Evolutionary conservation across 2,329 filamentous ascomycete species (phyloP).

Genomic region (Macrophomina tecta): DNA sequence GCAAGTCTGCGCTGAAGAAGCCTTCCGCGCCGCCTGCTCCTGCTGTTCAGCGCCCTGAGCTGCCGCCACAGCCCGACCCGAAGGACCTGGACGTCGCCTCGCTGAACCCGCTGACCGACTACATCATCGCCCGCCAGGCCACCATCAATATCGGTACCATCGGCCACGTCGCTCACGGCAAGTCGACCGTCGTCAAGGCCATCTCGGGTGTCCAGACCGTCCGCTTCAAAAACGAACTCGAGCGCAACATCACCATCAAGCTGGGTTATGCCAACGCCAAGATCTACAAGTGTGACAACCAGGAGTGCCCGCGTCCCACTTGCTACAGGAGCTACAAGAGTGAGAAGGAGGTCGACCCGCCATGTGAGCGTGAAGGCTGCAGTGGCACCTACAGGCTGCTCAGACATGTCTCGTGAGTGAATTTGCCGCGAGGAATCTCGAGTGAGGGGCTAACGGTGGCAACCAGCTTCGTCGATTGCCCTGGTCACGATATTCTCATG

Average conservation of each 20-base stretch:
- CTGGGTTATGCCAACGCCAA: constrained; percentile 99
- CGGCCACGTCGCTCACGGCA: constrained; percentile 97
- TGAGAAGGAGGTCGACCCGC: constrained; percentile 97
- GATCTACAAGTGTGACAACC: constrained; percentile 97
- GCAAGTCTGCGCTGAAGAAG: constrained; percentile 88
- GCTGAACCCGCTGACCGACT: constrained; percentile 85
- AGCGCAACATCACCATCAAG: constrained; percentile 99
- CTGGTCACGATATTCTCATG: constrained; percentile 99
- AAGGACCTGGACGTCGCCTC: constrained; percentile 81
- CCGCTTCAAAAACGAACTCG: constrained; percentile 99
- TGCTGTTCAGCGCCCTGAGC: constrained; percentile 66
- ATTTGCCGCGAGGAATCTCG: background rate
- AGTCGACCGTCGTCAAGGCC: constrained; percentile 98
- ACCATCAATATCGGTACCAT: constrained; percentile 99
- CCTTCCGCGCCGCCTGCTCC: constrained; percentile 56
- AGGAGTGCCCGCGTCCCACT: constrained; percentile 86
- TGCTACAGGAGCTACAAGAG: constrained; percentile 98
- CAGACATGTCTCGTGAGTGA: constrained; percentile 86
- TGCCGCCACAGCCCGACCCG: constrained; percentile 92
- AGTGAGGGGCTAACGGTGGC: constrained; percentile 29
- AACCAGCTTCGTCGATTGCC: constrained; percentile 91
- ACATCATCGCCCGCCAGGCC: constrained; percentile 96
- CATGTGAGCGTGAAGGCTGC: constrained; percentile 93
- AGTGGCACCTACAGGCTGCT: constrained; percentile 84
- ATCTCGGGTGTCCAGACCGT: constrained; percentile 99